Evolutionary conservation across 1,139 yeast species (phyloP).

Genomic region (Kurtzmaniella quercitrusa): DNA sequence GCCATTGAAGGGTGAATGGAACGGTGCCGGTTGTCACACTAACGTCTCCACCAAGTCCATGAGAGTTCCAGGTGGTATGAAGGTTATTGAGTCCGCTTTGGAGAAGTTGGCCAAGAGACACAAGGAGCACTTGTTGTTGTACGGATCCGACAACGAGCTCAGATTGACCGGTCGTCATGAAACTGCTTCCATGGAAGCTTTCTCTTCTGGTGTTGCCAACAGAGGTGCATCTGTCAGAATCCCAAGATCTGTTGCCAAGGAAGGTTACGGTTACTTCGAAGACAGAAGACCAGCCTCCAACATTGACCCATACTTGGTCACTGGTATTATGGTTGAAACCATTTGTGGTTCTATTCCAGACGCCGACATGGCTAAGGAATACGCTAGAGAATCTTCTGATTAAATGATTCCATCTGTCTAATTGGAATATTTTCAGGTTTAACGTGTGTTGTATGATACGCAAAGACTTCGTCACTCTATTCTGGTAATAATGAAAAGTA

Average conservation of each 20-base stretch:
- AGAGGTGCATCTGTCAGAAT: constrained; percentile 99
- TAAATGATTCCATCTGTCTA: constrained; percentile 10
- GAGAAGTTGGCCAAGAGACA: constrained; percentile 95
- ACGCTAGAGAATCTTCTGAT: constrained; percentile 61
- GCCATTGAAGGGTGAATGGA: constrained; percentile 98
- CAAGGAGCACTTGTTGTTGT: constrained; percentile 90
- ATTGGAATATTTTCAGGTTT: background rate
- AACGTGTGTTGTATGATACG: background rate
- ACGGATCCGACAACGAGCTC: constrained; percentile 90
- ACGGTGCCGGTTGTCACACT: constrained; percentile 99
- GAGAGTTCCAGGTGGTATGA: constrained; percentile 97
- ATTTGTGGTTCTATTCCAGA: constrained; percentile 93
- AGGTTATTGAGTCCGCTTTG: constrained; percentile 85
- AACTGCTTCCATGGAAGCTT: constrained; percentile 88
- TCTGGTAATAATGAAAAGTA: constrained; percentile 4
- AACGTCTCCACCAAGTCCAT: constrained; percentile 88
- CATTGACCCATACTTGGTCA: constrained; percentile 97
- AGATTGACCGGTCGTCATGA: constrained; percentile 98
- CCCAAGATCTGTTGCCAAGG: constrained; percentile 98
- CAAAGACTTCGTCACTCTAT: constrained; percentile 2
- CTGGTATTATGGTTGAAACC: constrained; percentile 97
- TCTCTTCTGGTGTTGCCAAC: constrained; percentile 98
- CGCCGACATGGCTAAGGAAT: constrained; percentile 92
- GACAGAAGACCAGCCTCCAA: constrained; percentile 99
- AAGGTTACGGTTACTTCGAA: constrained; percentile 97